Base-by-base conservation (phyloP, 2,329 filamentous ascomycete species). In the Cercospora sp. region DNA sequence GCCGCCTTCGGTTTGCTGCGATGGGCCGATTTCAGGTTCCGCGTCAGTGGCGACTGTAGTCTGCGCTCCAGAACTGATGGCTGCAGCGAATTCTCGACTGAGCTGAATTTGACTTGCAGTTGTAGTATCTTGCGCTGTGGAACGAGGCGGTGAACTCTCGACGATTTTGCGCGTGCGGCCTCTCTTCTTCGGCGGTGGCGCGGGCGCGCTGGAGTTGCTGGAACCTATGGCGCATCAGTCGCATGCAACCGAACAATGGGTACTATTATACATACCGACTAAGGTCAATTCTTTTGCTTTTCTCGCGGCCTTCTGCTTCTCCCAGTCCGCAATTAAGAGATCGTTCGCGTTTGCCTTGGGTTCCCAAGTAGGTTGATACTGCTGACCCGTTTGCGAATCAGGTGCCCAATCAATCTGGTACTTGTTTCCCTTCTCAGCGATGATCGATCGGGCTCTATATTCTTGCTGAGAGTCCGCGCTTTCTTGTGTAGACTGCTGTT, bases 391-490 rank as follows among this genome's bases (percentile, higher is more conserved):
- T 2, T 72, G 68, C n/a, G 81, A 77, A 73, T 88, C 78, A 67
- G 84, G 82, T 59, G 81, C 82, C 88, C 88, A 89, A 73, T 88
- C 83, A 63, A 89, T 82, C 3, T 81, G 74, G 71, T 88, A 90
- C n/a, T 80, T 69, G 10, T 74, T 74, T 26, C 73, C 74, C 28
- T 59, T 72, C 57, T 79, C 78, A 48, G 74, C 67, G 20, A 81
- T 68, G 42, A 81, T 80, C 6, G 64, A 70, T 20, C 71, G 69
- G 40, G 77, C 69, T 10, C 64, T 65, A 42, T 74, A 80, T 18
- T 73, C 71, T 26, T 69, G 57, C 2, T 76, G 66, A 33, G 53
- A 57, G 67, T 75, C 73, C 20, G 75, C 55, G 5, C 75, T 67
- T n/a, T 71, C 76, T 40, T n/a, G 69, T 76, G 74, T 4, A 73